Evolutionary conservation across 345 rosid species (phyloP).

Genomic region (Eucalyptus cladocalyx): DNA sequence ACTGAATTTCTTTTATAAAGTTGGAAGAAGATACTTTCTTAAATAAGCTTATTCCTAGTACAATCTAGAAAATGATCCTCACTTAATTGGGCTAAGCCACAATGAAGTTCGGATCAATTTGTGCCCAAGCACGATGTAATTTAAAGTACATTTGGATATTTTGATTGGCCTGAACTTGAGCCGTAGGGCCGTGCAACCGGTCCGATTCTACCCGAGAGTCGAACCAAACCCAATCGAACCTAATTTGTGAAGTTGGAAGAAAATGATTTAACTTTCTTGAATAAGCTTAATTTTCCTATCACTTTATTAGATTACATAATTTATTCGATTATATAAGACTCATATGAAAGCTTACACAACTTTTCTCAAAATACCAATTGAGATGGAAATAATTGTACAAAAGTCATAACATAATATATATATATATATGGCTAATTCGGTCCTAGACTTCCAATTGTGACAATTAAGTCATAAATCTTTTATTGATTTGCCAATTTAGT

Average conservation of each 20-base stretch:
- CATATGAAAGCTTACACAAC: not conserved
- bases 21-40: not conserved
- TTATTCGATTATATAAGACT: no score
- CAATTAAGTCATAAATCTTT: not conserved
- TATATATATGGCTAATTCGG: not conserved
- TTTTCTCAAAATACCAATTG: not conserved
- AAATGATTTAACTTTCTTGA: not conserved
- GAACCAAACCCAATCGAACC: not conserved
- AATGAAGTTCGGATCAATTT: not conserved
- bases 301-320: not conserved
- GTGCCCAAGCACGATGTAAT: not conserved
- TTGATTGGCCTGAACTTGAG: not conserved
- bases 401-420: not conserved
- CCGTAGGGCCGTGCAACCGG: not conserved
- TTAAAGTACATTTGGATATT: not conserved
- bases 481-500: not conserved
- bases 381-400: not conserved
- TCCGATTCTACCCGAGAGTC: accelerated
- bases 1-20: not conserved
- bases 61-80: not conserved
- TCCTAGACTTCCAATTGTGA: not conserved
- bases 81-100: not conserved
- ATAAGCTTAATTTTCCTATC: not conserved
- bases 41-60: not conserved
- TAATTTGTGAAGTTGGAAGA: not conserved